Percentiles rank a stretch among this genome's conserved stretches.
Conservation (phyloP, 768 basidiomycete species). For the Lactarius evosmus region DNA sequence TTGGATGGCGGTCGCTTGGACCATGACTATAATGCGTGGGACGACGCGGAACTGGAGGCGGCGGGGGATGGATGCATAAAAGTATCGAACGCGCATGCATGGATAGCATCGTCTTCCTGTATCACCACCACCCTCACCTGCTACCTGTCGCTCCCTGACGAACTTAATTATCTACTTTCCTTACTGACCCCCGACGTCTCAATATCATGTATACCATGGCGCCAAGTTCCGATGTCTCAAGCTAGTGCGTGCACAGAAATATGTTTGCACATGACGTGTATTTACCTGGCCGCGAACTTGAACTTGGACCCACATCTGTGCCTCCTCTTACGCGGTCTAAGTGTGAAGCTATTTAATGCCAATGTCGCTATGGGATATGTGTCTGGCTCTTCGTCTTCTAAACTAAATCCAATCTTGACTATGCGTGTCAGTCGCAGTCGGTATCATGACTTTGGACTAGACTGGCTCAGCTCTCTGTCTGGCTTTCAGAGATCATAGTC, state of each 20-base stretch:
- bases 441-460: constrained; percentile 4
- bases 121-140: constrained; percentile 15
- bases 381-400: not conserved
- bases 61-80: constrained; percentile 22
- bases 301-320: not conserved
- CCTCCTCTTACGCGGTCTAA: not conserved
- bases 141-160: constrained; percentile 16
- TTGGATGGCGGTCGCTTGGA: constrained; percentile 21
- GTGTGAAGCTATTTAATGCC: not conserved
- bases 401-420: not conserved
- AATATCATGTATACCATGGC: constrained; percentile 25
- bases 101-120: constrained; percentile 21
- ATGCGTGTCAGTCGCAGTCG: not conserved
- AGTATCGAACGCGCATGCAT: constrained; percentile 26
- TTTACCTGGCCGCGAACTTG: not conserved
- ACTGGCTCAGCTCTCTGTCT: not conserved
- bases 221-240: not conserved
- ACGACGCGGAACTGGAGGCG: constrained; percentile 15
- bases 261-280: not conserved
- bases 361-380: not conserved
- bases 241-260: not conserved
- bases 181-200: constrained; percentile 24
- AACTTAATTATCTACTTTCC: constrained; percentile 27
- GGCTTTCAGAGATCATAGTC: not conserved
- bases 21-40: constrained; percentile 27